phyloP scores from a whole-genome alignment of 1,139 yeast genomes.

The Candida sp. region DNA sequence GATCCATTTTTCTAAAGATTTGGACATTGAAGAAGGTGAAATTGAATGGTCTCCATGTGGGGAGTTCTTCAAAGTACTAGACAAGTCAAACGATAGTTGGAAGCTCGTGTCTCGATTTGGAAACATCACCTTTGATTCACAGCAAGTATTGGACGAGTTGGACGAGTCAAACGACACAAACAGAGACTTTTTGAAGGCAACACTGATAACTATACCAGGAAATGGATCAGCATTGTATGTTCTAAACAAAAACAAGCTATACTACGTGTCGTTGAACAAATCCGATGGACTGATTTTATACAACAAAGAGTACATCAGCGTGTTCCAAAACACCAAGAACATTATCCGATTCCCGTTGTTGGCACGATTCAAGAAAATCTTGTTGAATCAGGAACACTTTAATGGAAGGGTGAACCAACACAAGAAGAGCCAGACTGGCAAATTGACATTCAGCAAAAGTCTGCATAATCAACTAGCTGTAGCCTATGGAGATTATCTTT shows the following conservation, averaged over 20 bases:
- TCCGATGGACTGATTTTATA: constrained; percentile 21
- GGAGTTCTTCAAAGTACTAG: constrained; percentile 28
- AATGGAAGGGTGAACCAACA: constrained; percentile 20
- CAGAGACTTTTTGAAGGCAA: constrained; percentile 27
- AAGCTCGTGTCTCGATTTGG: constrained; percentile 42
- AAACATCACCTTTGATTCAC: constrained; percentile 31
- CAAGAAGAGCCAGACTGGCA: constrained; percentile 20
- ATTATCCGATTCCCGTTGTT: constrained; percentile 34
- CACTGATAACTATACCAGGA: constrained; percentile 25
- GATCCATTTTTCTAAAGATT: constrained; percentile 17
- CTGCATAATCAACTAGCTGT: constrained; percentile 32
- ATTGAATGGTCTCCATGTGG: constrained; percentile 44
- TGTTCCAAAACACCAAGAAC: constrained; percentile 23
- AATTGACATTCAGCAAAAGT: constrained; percentile 28
- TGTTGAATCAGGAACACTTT: constrained; percentile 24
- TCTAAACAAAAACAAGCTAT: constrained; percentile 24
- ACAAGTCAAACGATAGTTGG: constrained; percentile 34
- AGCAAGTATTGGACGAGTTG: constrained; percentile 26
- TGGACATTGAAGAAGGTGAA: constrained; percentile 11
- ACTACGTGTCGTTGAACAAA: constrained; percentile 25
- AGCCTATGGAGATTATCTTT: constrained; percentile 31
- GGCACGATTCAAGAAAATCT: constrained; percentile 32
- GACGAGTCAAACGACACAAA: constrained; percentile 19
- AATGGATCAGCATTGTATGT: constrained; percentile 31
- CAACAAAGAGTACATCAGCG: constrained; percentile 32